phyloP scores from a whole-genome alignment of 1,139 yeast species.

The Geotrichum aggregatum region DNA sequence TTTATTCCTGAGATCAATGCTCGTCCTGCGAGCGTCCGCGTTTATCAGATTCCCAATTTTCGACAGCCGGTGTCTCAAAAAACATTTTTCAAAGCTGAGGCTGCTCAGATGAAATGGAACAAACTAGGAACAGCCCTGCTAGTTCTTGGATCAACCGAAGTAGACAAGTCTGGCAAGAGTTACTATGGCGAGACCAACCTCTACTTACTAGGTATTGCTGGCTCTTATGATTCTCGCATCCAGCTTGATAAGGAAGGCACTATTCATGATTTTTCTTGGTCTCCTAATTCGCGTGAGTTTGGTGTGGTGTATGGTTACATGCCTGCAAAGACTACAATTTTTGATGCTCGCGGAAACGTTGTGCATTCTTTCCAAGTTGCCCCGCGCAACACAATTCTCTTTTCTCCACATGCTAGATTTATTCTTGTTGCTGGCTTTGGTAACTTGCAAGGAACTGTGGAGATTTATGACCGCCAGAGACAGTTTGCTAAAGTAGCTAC shows the following conservation, averaged over 20 bases:
- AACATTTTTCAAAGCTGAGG: constrained; percentile 91
- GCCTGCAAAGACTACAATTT: constrained; percentile 95
- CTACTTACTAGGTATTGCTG: constrained; percentile 86
- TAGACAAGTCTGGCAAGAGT: constrained; percentile 87
- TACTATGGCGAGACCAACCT: constrained; percentile 96
- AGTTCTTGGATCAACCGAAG: constrained; percentile 93
- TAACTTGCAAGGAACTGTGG: constrained; percentile 93
- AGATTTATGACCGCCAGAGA: constrained; percentile 87
- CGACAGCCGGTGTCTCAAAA: constrained; percentile 79
- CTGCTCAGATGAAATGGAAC: constrained; percentile 91
- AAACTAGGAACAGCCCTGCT: constrained; percentile 87
- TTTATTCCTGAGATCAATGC: constrained; percentile 76
- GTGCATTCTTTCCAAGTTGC: constrained; percentile 81
- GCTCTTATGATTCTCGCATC: constrained; percentile 85
- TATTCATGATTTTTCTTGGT: constrained; percentile 96
- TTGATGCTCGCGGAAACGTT: constrained; percentile 88
- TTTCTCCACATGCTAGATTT: constrained; percentile 91
- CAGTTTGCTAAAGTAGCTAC: constrained; percentile 75
- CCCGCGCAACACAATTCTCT: constrained; percentile 83
- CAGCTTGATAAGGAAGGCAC: constrained; percentile 90
- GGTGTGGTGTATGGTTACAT: constrained; percentile 96
- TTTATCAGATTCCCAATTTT: constrained; percentile 70
- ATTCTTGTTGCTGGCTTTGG: constrained; percentile 96
- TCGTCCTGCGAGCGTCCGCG: constrained; percentile 82
- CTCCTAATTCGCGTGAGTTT: constrained; percentile 92